Percentiles rank a stretch among this genome's conserved stretches.
Conservation (phyloP, 306 rosid species). For the Fragaria ananassa region DNA sequence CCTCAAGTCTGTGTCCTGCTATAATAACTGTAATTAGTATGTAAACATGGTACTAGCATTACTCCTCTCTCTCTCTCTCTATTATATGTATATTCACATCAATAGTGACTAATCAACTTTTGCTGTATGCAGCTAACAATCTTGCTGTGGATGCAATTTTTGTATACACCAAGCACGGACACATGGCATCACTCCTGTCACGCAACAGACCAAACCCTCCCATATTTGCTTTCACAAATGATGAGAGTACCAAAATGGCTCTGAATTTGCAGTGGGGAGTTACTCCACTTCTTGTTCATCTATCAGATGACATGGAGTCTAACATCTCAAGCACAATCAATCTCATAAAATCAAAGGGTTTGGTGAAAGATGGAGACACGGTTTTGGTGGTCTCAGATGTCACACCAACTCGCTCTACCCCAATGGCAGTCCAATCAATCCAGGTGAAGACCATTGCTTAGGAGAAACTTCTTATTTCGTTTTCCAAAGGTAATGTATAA, state of each 20-base stretch:
- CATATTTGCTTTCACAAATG: slow-evolving; percentile 72
- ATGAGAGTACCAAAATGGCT: slow-evolving; percentile 60
- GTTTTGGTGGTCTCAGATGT: slow-evolving; percentile 74
- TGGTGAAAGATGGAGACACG: slow-evolving; percentile 58
- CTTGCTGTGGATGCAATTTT: slow-evolving; percentile 92
- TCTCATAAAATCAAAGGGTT: slow-evolving; percentile 55
- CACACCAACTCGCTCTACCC: slow-evolving; percentile 46
- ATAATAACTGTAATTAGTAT: not conserved
- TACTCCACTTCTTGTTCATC: slow-evolving; percentile 54
- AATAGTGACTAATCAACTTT: not conserved
- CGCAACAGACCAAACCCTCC: slow-evolving; percentile 86
- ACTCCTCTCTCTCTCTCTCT: not conserved
- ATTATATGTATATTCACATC: not conserved
- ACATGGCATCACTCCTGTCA: slow-evolving; percentile 86
- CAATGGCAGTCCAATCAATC: slow-evolving; percentile 64
- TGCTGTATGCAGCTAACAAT: slow-evolving; percentile 67
- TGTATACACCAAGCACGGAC: slow-evolving; percentile 73
- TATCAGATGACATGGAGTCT: slow-evolving; percentile 70
- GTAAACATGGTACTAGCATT: not conserved
- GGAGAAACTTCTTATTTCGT: not conserved
- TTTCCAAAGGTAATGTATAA: not conserved
- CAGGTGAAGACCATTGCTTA: slow-evolving; percentile 69
- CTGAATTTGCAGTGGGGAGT: slow-evolving; percentile 87
- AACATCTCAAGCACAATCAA: slow-evolving; percentile 57
- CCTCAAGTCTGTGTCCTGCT: not conserved